Conservation (phyloP, 202 grass and related monocot species). For the Panicum hallii region DNA sequence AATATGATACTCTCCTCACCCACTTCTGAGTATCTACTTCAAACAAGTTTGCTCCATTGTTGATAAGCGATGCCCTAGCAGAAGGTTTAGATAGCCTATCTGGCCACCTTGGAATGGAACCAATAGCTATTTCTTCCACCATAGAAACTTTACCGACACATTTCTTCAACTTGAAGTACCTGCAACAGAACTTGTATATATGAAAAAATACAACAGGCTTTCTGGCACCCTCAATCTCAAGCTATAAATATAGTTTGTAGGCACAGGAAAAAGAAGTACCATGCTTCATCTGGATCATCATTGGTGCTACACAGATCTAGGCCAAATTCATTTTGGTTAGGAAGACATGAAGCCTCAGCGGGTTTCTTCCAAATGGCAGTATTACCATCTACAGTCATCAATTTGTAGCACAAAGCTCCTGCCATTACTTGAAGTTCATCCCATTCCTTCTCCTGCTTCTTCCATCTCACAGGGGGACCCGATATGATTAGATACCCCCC, state of each 20-base stretch:
- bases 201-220: conserved; percentile 29
- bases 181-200: conserved; percentile 46
- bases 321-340: conserved; percentile 65
- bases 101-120: conserved; percentile 74
- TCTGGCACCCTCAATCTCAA: conserved; percentile 5
- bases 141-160: conserved; percentile 65
- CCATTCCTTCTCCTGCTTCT: conserved; percentile 89
- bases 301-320: conserved; percentile 64
- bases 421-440: conserved; percentile 63
- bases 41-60: conserved; percentile 64
- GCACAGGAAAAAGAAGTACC: conserved; percentile 57
- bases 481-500: conserved; percentile 93
- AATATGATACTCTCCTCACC: conserved; percentile 70
- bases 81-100: conserved; percentile 75
- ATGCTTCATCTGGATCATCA: conserved; percentile 88
- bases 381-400: conserved; percentile 78
- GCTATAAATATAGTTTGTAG: conserved; percentile 16
- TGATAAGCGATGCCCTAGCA: conserved; percentile 65
- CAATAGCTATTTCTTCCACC: conserved; percentile 62
- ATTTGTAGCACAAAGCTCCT: conserved; percentile 70
- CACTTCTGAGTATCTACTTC: conserved; percentile 71
- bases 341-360: conserved; percentile 56
- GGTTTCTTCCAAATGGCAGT: conserved; percentile 94
- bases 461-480: conserved; percentile 78
- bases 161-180: conserved; percentile 91